Percentiles rank a stretch among this genome's conserved stretches.
phyloP scores from a whole-genome alignment of 345 rosid genomes.

The Citrus unshiu region DNA sequence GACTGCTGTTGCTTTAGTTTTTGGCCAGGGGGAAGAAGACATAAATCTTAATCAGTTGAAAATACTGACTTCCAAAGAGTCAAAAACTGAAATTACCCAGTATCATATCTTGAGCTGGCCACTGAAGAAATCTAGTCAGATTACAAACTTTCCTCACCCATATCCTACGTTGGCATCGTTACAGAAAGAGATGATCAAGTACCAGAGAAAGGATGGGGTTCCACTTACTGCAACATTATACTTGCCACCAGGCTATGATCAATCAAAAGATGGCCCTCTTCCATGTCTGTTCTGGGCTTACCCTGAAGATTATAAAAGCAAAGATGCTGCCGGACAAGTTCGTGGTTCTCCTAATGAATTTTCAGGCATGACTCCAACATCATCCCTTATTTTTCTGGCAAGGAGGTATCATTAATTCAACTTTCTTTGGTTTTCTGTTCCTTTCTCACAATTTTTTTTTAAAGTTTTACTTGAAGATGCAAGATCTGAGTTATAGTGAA shows the following conservation, averaged over 20 bases:
- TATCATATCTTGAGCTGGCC: slow-evolving; percentile 85
- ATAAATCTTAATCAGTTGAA: slow-evolving; percentile 63
- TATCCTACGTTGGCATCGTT: slow-evolving; percentile 88
- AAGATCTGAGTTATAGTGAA: slow-evolving; percentile 14
- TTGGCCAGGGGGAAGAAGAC: slow-evolving; percentile 78
- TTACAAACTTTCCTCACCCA: slow-evolving; percentile 91
- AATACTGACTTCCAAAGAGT: slow-evolving; percentile 84
- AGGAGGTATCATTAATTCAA: slow-evolving; percentile 47
- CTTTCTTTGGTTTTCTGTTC: slow-evolving; percentile 14
- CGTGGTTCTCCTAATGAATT: slow-evolving; percentile 99
- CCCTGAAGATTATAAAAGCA: slow-evolving; percentile 98
- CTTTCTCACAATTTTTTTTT: slow-evolving; percentile 3
- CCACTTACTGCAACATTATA: slow-evolving; percentile 94
- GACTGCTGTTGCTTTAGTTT: slow-evolving; percentile 87
- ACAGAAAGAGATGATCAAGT: slow-evolving; percentile 97
- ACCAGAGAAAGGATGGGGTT: slow-evolving; percentile 94
- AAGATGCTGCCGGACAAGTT: slow-evolving; percentile 98
- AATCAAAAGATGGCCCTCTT: slow-evolving; percentile 84
- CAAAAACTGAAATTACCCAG: slow-evolving; percentile 93
- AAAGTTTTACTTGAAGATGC: slow-evolving; percentile 1
- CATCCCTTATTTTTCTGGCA: slow-evolving; percentile 94
- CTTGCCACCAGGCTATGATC: slow-evolving; percentile 90
- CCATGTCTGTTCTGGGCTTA: slow-evolving; percentile 97
- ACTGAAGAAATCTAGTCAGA: slow-evolving; percentile 66
- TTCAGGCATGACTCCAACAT: slow-evolving; percentile 92